Evolutionary conservation across 2,329 filamentous ascomycete species (phyloP).

Genomic region (Apiospora rasikravindrae): DNA sequence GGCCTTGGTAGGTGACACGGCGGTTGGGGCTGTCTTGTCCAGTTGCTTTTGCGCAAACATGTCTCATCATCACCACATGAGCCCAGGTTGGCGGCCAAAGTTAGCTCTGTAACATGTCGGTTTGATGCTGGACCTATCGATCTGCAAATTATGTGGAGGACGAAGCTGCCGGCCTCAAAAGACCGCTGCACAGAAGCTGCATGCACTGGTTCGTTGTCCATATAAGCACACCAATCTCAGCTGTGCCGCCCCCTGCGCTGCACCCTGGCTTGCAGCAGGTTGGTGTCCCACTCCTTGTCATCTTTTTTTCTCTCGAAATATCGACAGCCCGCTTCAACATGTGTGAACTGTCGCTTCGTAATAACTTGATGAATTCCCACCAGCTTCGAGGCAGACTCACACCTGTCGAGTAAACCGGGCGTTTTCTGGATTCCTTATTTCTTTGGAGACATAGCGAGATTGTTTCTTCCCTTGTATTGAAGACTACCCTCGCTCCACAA

Average conservation of each 20-base stretch:
- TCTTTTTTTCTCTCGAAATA: background rate
- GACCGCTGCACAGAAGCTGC: background rate
- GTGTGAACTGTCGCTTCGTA: background rate
- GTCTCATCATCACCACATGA: background rate
- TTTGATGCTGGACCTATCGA: background rate
- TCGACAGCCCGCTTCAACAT: background rate
- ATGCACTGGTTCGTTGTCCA: background rate
- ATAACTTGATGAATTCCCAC: background rate
- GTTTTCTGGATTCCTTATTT: background rate
- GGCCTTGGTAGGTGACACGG: background rate
- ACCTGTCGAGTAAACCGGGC: background rate
- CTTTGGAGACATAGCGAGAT: background rate
- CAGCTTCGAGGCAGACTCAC: background rate
- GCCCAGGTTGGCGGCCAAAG: background rate
- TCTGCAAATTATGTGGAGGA: background rate
- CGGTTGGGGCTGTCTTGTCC: background rate
- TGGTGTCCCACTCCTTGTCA: background rate
- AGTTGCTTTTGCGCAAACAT: background rate
- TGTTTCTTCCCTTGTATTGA: background rate
- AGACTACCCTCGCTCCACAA: background rate
- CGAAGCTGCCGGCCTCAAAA: background rate
- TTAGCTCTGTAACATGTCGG: background rate
- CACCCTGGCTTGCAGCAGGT: conserved; percentile 4
- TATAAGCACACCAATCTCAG: conserved; percentile 5
- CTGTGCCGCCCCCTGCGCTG: conserved; percentile 5